Evolutionary conservation across 139 green algal genomes (phyloP), one percentile per base, ranked within the genome.

Genomic region (Chlamydomonas incerta): DNA sequence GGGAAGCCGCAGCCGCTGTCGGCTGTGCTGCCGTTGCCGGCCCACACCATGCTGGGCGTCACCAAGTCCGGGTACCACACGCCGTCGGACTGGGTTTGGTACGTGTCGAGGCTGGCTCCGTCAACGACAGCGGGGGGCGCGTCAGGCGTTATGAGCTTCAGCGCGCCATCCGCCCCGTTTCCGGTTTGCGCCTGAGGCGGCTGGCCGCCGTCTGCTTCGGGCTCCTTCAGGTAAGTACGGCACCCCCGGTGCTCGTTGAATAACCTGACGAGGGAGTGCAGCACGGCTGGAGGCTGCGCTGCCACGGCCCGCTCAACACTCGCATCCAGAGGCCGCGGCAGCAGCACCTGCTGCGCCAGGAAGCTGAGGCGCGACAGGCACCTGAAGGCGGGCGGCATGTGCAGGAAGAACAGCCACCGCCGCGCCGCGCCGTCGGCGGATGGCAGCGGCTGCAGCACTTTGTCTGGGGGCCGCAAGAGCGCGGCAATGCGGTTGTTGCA

Each of bases 271-370:
- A 90, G 63, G 5, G 35, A n/a, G n/a, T n/a, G n/a, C n/a, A n/a
- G n/a, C 1, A 29, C 52, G 3, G n/a, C 47, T 1, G 47, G 57
- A 1, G 8, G 18, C 5, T 15, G 33, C 1, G 3, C 31, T 8
- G 62, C 47, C n/a, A 65, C 33, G 2, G 35, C 67, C 2, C 9
- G 2, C 4, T 33, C 9, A 0, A 70, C 55, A n/a, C n/a, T n/a
- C 4, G 41, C 5, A 33, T 26, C 67, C 14, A 26, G 33, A 24
- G 80, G 80, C 33, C n/a, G 79, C 2, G 91, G 91, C 46, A 93
- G 83, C 74, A 93, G 88, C 86, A 89, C 35, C 75, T 93, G 87
- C 87, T 93, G 87, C 1, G 87, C 91, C 52, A 93, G 72, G 87
- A 92, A 92, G 58, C 57, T 87, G 34, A 50, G 26, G 4, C 87